phyloP scores from a whole-genome alignment of 352 stramenopile genomes.

The Phytopythium chamaehyphon region DNA sequence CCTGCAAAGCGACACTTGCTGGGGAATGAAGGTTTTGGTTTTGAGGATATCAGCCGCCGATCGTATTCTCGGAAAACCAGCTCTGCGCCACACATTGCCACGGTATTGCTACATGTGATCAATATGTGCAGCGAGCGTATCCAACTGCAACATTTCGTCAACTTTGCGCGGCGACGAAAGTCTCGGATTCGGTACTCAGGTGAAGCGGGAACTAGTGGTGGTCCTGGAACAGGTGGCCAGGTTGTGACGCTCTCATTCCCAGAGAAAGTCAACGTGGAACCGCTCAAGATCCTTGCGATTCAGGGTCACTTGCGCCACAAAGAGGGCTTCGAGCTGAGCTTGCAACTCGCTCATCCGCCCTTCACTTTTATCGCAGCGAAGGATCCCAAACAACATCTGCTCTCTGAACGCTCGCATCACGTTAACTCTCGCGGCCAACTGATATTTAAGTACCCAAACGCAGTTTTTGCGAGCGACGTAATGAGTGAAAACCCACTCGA shows the following conservation, averaged over 20 bases:
- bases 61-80: background rate
- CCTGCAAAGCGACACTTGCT: slow-evolving; percentile 33
- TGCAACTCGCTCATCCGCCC: slow-evolving; percentile 54
- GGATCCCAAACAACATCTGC: slow-evolving; percentile 45
- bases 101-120: slow-evolving; percentile 77
- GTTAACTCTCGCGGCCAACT: slow-evolving; percentile 70
- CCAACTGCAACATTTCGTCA: slow-evolving; percentile 84
- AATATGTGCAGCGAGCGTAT: slow-evolving; percentile 83
- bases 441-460: slow-evolving; percentile 80
- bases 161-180: slow-evolving; percentile 79
- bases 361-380: slow-evolving; percentile 74
- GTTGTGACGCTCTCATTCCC: slow-evolving; percentile 85
- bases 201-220: slow-evolving; percentile 51
- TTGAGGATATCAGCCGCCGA: slow-evolving; percentile 5
- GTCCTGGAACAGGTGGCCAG: slow-evolving; percentile 67
- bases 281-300: slow-evolving; percentile 72
- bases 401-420: slow-evolving; percentile 65
- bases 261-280: slow-evolving; percentile 80
- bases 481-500: slow-evolving; percentile 82
- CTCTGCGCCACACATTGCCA: slow-evolving; percentile 56
- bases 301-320: slow-evolving; percentile 77
- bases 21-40: slow-evolving; percentile 13
- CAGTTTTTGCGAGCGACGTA: slow-evolving; percentile 57
- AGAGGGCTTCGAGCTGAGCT: slow-evolving; percentile 72
- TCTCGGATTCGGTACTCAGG: slow-evolving; percentile 82